Base-by-base conservation (phyloP, 2,329 filamentous ascomycete species). In the Trichoderma hamatum region DNA sequence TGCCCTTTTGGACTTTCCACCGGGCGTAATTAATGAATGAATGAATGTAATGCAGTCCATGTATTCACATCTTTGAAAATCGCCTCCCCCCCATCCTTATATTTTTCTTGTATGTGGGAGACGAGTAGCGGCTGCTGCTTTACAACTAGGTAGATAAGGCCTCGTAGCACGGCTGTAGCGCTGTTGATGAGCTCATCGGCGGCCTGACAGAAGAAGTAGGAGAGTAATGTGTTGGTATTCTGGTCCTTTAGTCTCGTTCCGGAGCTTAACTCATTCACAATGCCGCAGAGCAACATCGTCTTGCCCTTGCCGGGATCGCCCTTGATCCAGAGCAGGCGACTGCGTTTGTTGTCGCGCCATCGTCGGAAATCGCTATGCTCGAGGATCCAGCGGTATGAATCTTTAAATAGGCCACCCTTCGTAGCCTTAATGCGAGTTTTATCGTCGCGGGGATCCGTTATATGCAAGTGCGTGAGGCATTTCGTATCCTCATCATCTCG, bases 251-350 rank as follows among this genome's bases (percentile, higher is more conserved):
- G 7, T 0, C 26, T 51, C 19, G 34, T 43, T 2, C 1, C 13
- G 24, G 43, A 28, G n/a, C 1, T 19, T 49, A 65, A 26, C 6
- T 65, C 34, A 2, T 65, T 32, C 1, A 54, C 55, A 21, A 65
- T 54, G 2, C 24, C 49, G 1, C 61, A 55, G 5, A 65, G 5
- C 19, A 65, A 7, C 49, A 55, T 55, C 3, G 61, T 65, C 16
- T 65, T 65, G 16, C 61, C 49, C 19, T 64, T 64, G 2, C 61
- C 61, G 2, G 61, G 61, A 6, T 64, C 32, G 16, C 61, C 51
- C 14, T 32, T 65, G 11, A 65, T 43, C 61, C 49, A 65, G 7
- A 65, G 26, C 0, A 65, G 1, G 28, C 34, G 5, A 5, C 19
- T 55, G 0, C 43, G 11, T 4, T 5, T 19, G 5, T 32, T 14